Base-by-base conservation (phyloP, 2,329 filamentous ascomycete species). In the Aureobasidium pullulans region DNA sequence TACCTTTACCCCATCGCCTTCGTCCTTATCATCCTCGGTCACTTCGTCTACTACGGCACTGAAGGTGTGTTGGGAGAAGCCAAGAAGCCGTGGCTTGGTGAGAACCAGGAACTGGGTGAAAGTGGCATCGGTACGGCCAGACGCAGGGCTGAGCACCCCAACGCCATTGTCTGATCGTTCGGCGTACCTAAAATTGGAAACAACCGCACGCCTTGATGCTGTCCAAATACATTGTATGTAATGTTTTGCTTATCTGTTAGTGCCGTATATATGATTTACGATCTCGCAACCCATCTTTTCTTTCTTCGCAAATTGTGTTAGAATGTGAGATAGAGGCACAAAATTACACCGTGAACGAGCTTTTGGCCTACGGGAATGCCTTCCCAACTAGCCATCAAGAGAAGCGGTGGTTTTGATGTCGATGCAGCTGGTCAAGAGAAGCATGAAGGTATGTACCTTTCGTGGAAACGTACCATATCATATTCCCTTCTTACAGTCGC, bases 1-100 rank as follows among this genome's bases (percentile, higher is more conserved):
- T 96, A 84, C 80, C 81, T 96, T 76, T 99, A 99, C 75, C 93
- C 94, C 5, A 89, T 96, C 70, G 93, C 94, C 11, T 99, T 99
- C 72, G 89, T 96, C 9, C 80, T 92, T 65, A 97, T 99, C 72
- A 85, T 99, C 65, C 57, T 92, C 31, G 93, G 94, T 1, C 83
- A 96, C 66, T 79, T 92, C 50, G 80, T 90, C 47, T 99, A 99
- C 75, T 97, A 96, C 73, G 76, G 96, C 37, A 86, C 88, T 0
- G 90, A 91, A 60, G 87, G 84, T 70, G 82, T 89, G 60, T 75
- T 96, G 53, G 93, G 91, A 34, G 94, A 97, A 74, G 86, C 88
- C 57, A 85, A 86, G 79, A 99, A 99, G 82, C 94, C 94, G 16
- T 99, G 94, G 94, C 77, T 99, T 56, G 93, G 93, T 1, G 81